Evolutionary conservation across 192 early-diverging fungal genomes (phyloP), one percentile per base, ranked within the genome.

Genomic region (Kickxella alabastrina): DNA sequence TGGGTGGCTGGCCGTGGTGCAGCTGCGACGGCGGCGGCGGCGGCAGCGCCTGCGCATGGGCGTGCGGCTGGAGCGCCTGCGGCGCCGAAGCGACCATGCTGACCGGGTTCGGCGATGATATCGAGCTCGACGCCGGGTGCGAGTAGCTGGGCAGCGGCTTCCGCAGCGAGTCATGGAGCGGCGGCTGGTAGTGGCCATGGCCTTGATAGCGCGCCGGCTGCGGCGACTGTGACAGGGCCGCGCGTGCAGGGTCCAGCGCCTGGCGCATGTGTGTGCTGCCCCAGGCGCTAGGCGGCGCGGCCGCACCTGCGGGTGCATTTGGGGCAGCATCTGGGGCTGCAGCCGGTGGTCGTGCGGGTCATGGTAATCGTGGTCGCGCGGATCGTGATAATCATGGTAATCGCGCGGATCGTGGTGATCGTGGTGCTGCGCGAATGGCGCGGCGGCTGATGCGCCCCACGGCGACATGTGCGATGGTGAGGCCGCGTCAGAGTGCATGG

Each of bases 211-310:
- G 31, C 6, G 31, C 6, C 31, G 12, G 31, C 59, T 28, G 59
- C 3, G 59, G 63, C 17, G 63, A 66, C 35, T 62, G 57, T 37
- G 63, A 58, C 10, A 50, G 52, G 4, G 57, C 52, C 18, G 46
- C 24, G n/a, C 52, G 18, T 12, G 49, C 49, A 22, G 42, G 15
- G 2, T 21, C 10, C 52, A 14, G 18, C 53, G 60, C 29, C 54
- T 48, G 46, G 26, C 45, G 46, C 46, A 48, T 35, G 21, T 32
- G 46, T 8, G 31, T 17, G 35, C 35, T 34, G 32, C 35, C 35
- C 46, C 46, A 48, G 17, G 46, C 17, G 46, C 31, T 38, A 14
- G 48, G 48, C 10, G 48, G 48, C 21, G 48, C 38, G 18, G 32
- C 34, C 21, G 22, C 34, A 17, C 10, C 17, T 21, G 43, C 43